phyloP scores from a whole-genome alignment of 768 basidiomycete genomes.

The Xerocomellus amylosporus region DNA sequence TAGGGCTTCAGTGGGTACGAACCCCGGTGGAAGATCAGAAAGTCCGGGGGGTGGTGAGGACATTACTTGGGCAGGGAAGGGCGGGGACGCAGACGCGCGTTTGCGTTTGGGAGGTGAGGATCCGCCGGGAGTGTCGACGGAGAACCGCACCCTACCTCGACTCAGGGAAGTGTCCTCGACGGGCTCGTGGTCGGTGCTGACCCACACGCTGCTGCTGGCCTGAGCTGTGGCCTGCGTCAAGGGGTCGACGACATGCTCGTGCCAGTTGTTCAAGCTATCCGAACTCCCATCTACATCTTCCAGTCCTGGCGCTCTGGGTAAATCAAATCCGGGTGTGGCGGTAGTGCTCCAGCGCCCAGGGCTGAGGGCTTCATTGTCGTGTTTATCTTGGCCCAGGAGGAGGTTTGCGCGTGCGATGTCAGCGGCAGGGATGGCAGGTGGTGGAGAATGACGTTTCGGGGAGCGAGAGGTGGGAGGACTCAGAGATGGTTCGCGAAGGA shows the following conservation, averaged over 20 bases:
- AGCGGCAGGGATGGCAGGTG: slow-evolving; percentile 28
- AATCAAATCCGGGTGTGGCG: slow-evolving; percentile 65
- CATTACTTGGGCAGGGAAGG: slow-evolving; percentile 3
- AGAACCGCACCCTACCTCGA: slow-evolving; percentile 17
- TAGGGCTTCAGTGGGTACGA: slow-evolving; percentile 26
- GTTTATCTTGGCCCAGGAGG: slow-evolving; percentile 23
- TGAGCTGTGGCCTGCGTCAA: slow-evolving; percentile 23
- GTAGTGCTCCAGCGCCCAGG: slow-evolving; percentile 73
- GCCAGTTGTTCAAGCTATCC: slow-evolving; percentile 26
- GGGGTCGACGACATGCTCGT: slow-evolving; percentile 30
- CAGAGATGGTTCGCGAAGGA: slow-evolving; percentile 24
- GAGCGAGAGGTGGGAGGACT: slow-evolving; percentile 22
- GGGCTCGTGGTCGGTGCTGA: slow-evolving; percentile 39
- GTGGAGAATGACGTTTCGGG: slow-evolving; percentile 34
- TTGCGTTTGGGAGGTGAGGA: slow-evolving; percentile 9
- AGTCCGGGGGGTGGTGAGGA: slow-evolving; percentile 18
- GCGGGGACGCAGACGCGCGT: slow-evolving; percentile 10
- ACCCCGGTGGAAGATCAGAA: slow-evolving; percentile 27
- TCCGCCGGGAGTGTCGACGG: slow-evolving; percentile 15
- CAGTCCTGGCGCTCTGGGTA: slow-evolving; percentile 16
- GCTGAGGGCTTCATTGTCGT: slow-evolving; percentile 36
- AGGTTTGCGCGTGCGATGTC: slow-evolving; percentile 32
- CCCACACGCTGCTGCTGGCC: slow-evolving; percentile 32
- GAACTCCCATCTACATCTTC: slow-evolving; percentile 19
- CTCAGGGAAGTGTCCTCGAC: slow-evolving; percentile 16